Evolutionary conservation across 495 filamentous ascomycete genomes (phyloP), one percentile per base, ranked within the genome.

Genomic region (Lentithecium fluviatile): DNA sequence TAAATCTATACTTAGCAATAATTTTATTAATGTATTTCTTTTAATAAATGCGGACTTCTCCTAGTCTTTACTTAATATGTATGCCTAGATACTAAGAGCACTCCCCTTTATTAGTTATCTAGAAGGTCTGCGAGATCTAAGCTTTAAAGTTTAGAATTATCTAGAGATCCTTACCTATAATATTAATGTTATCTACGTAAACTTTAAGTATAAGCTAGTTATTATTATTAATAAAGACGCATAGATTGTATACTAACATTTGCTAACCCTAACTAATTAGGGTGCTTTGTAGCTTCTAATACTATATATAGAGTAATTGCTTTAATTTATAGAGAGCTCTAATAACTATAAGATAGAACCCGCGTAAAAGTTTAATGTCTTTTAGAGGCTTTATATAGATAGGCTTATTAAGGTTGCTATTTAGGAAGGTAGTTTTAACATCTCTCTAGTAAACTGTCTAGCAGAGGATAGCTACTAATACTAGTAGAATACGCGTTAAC

Each of bases 321-420:
- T 78, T 79, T 2, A 79, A 66, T 7, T 73, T 68, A 50, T 79
- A 79, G 13, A 79, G 56, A 12, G 71, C 75, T 54, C 43, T 7
- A 15, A 38, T 7, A 7, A 38, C 36, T 38, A 38, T 7, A 15
- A 38, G 15, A 38, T 15, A 38, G 8, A 8, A 38, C 66, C 71
- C 25, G 46, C 7, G n/a, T 66, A 51, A 5, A 4, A 11, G 29
- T 7, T 25, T 12, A n/a, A 60, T 29, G 66, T 58, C 46, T 37
- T 60, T 17, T 2, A 64, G 70, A 38, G 55, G 64, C 36, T 62
- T 20, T 17, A 74, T 57, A 29, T 64, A 74, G 38, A 74, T 64
- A 19, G 66, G 55, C 15, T 73, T 11, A 7, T 64, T 20, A 0
- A 70, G 42, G 32, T 62, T 49, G 6, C 58, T 55, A 40, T 72